Evolutionary conservation across 1,284 basidiomycete species (phyloP), one percentile per base, ranked within the genome.

Genomic region (Coniophora puteana): DNA sequence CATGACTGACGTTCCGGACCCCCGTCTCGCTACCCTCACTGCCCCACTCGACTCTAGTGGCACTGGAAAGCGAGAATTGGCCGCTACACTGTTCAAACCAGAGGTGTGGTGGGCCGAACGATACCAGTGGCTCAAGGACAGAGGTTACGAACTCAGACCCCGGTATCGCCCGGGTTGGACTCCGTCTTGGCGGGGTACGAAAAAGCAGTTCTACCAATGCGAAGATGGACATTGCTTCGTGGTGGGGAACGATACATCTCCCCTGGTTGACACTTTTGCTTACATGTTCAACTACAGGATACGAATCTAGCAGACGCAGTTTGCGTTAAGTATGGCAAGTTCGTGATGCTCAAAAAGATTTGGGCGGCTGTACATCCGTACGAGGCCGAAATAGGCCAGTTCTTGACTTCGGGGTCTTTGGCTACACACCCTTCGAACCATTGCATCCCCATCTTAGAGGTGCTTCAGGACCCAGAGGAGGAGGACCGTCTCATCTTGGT

Each of bases 101-200:
- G 50, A 51, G 14, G 25, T 29, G n/a, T 45, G 51, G 51, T 51
- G 50, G 50, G 25, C 8, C 1, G 25, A 38, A 13, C 48, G 31
- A 5, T 45, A 37, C 21, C n/a, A 38, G 1, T 59, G 57, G 52
- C 40, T 63, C 1, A 36, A 45, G 16, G 42, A 46, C 4, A n/a
- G 27, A 0, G 60, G 61, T 0, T 61, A 63, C 23, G 26, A 47
- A 11, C 45, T 63, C 0, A 50, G 61, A 1, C 34, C 46, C 0
- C 51, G 61, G 5, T 61, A 57, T 35, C 38, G 38, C 13, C 57
- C 58, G 0, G 46, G 40, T 8, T 61, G 61, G 59, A 29, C 44
- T 2, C 53, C 56, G 1, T 61, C 60, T 1, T 59, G 59, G 59
- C 33, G 25, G 0, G 31, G 14, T 7, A 44, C 46, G 1, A 20